A percentile compares a stretch with the other conserved stretches of the same genome.
phyloP scores from a whole-genome alignment of 192 early-diverging fungal species.

The Backusella morwellensis region DNA sequence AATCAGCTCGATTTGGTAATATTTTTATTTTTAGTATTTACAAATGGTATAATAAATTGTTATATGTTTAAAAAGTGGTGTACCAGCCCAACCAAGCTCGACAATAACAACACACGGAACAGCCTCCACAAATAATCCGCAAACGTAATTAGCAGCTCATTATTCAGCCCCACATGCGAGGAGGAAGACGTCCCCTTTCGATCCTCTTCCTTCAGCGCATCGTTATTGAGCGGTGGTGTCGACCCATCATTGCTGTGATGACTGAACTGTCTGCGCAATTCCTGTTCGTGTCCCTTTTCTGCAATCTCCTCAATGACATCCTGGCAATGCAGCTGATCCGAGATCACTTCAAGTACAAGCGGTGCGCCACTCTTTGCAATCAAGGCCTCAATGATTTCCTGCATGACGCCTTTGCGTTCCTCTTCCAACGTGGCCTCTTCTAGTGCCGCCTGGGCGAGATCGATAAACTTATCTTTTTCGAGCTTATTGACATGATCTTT shows the following conservation, averaged over 20 bases:
- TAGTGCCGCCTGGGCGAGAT: slow-evolving; percentile 31
- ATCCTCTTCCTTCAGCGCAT: neutral
- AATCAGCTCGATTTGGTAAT: neutral
- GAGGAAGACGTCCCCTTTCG: neutral
- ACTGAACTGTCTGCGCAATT: neutral
- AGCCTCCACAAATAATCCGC: slow-evolving; percentile 25
- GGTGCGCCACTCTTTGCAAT: slow-evolving; percentile 24
- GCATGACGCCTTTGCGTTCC: slow-evolving; percentile 28
- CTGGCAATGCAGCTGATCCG: slow-evolving; percentile 25
- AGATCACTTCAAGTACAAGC: slow-evolving; percentile 23
- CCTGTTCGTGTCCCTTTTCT: slow-evolving; percentile 11
- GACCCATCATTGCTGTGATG: neutral
- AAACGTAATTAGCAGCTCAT: neutral
- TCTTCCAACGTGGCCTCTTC: slow-evolving; percentile 34
- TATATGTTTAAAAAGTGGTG: slow-evolving; percentile 16
- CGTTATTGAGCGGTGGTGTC: neutral
- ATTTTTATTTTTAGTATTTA: neutral
- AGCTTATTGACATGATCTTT: neutral
- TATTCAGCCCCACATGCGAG: neutral
- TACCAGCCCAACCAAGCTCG: slow-evolving; percentile 23
- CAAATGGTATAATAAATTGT: neutral
- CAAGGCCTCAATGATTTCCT: slow-evolving; percentile 33
- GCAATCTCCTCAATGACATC: slow-evolving; percentile 32
- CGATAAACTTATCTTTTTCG: slow-evolving; percentile 24
- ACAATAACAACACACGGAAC: slow-evolving; percentile 20